A percentile compares a stretch with the other conserved stretches of the same genome.
These are phyloP conservation scores for Cryptococcus sp. DNA, from an alignment of 1,284 basidiomycete genomes.

Conservation along the genomic window DNA sequence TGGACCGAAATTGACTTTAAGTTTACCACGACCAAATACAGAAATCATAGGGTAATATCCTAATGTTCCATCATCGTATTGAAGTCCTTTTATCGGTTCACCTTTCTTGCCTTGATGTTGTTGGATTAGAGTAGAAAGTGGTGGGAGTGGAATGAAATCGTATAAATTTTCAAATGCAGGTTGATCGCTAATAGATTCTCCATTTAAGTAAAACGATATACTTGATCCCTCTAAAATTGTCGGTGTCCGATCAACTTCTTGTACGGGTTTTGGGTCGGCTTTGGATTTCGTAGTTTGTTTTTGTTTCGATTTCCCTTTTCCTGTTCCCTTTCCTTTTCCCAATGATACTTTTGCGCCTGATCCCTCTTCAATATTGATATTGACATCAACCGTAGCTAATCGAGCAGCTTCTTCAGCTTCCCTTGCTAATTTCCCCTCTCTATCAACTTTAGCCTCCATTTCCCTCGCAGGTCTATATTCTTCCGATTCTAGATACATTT, in stretches of 20 bases:
- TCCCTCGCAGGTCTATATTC: slow-evolving; percentile 91
- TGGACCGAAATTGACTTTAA: slow-evolving; percentile 81
- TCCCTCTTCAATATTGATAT: slow-evolving; percentile 44
- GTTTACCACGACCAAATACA: slow-evolving; percentile 83
- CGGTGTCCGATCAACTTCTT: slow-evolving; percentile 37
- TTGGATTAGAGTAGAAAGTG: slow-evolving; percentile 30
- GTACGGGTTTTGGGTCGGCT: slow-evolving; percentile 26
- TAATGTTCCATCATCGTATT: slow-evolving; percentile 87
- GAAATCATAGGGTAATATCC: slow-evolving; percentile 96
- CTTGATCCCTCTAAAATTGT: slow-evolving; percentile 54
- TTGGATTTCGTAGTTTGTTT: slow-evolving; percentile 7
- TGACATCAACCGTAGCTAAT: slow-evolving; percentile 10
- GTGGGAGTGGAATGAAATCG: slow-evolving; percentile 82
- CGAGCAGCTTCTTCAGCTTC: slow-evolving; percentile 15
- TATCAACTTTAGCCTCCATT: slow-evolving; percentile 80
- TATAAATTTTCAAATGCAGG: slow-evolving; percentile 80
- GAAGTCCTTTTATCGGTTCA: slow-evolving; percentile 59
- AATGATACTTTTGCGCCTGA: slow-evolving; percentile 49
- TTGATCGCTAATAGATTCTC: slow-evolving; percentile 67
- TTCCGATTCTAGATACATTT: slow-evolving; percentile 90
- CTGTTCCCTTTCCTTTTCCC: slow-evolving; percentile 54
- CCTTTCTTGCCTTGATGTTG: slow-evolving; percentile 55
- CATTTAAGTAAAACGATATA: slow-evolving; percentile 90
- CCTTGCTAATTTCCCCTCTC: slow-evolving; percentile 48
- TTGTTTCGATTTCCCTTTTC: slow-evolving; percentile 9